Percentiles rank a stretch among this genome's conserved stretches.
These are phyloP conservation scores for Clathrus columnatus DNA, from an alignment of 768 basidiomycete genomes.

Conservation along the genomic window DNA sequence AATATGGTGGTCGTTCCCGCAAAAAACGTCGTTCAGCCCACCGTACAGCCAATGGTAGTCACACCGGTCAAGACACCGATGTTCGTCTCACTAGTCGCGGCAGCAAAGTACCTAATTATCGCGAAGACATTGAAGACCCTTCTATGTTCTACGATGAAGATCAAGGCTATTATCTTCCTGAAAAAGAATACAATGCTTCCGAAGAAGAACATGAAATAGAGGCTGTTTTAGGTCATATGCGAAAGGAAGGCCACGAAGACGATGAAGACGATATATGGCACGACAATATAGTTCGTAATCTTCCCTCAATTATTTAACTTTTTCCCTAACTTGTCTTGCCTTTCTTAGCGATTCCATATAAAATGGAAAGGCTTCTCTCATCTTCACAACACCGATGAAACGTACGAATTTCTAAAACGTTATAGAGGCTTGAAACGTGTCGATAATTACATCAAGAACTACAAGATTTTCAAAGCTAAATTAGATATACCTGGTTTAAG, in stretches of 20 bases:
- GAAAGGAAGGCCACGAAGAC: constrained; percentile 72
- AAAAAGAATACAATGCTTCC: constrained; percentile 39
- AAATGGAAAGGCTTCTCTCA: constrained; percentile 99
- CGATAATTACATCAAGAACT: constrained; percentile 96
- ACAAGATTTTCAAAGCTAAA: constrained; percentile 63
- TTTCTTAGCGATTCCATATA: constrained; percentile 83
- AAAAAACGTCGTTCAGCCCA: constrained; percentile 43
- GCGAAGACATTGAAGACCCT: constrained; percentile 58
- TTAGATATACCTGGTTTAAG: constrained; percentile 58
- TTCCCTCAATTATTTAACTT: constrained; percentile 4
- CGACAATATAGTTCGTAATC: constrained; percentile 64
- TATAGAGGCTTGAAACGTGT: constrained; percentile 95
- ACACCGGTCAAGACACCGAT: constrained; percentile 37
- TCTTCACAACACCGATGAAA: constrained; percentile 98
- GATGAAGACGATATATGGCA: constrained; percentile 80
- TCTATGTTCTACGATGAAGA: constrained; percentile 70
- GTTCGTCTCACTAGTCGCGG: constrained; percentile 71
- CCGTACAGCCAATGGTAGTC: constrained; percentile 47
- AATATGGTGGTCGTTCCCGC: constrained; percentile 79
- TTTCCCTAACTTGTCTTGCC: constrained; percentile 12
- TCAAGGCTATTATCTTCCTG: constrained; percentile 45
- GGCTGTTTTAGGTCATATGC: constrained; percentile 74
- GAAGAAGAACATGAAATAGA: constrained; percentile 83
- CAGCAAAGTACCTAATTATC: constrained; percentile 75
- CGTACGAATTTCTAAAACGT: constrained; percentile 89